These are phyloP conservation scores for Toxicodendron radicans DNA, from an alignment of 345 rosid species.

Conservation along the genomic window DNA sequence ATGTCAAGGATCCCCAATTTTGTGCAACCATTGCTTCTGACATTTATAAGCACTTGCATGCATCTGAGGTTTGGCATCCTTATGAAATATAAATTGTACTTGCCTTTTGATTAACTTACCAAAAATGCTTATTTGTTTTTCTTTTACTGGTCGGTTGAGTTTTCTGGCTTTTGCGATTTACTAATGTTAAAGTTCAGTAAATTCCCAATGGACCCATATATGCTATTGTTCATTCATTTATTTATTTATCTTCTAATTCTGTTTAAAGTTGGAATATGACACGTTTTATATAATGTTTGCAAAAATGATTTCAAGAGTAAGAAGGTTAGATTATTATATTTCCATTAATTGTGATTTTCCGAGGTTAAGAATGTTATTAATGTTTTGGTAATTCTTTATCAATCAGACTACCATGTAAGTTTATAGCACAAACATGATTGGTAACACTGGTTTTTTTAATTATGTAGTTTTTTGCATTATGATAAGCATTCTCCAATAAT, in stretches of 20 bases:
- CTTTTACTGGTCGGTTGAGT: neutral
- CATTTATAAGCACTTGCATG: conserved; percentile 38
- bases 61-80: conserved; percentile 32
- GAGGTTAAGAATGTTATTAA: neutral
- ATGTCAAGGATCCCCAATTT: conserved; percentile 38
- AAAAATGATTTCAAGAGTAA: neutral
- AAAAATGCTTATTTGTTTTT: no score
- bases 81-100: neutral
- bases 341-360: neutral
- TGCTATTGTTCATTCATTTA: no score
- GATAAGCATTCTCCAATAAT: neutral
- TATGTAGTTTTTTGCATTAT: neutral
- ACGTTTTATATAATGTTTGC: neutral
- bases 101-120: neutral
- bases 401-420: neutral
- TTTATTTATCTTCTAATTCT: no score
- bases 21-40: conserved; percentile 38
- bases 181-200: neutral
- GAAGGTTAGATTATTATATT: neutral
- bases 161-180: neutral
- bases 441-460: neutral
- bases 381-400: neutral
- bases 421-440: neutral
- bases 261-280: neutral
- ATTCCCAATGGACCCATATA: neutral